phyloP scores from a whole-genome alignment of 768 basidiomycete genomes.

The Calocybe gangraenosa region DNA sequence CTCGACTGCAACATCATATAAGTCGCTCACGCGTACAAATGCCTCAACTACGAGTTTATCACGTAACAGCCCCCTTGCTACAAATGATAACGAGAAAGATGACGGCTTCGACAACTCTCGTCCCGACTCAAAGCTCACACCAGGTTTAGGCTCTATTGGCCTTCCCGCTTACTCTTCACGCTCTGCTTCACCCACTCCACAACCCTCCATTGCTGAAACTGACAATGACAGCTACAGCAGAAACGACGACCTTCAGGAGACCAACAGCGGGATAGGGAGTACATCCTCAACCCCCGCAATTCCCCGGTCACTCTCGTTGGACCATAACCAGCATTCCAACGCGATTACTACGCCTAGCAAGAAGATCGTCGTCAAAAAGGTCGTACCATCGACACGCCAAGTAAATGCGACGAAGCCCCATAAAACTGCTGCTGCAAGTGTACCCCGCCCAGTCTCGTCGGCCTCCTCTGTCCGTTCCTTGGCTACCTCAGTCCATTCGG shows the following conservation, averaged over 20 bases:
- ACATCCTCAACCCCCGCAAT: background rate
- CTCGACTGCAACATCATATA: slow-evolving; percentile 34
- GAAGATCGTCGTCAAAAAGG: slow-evolving; percentile 14
- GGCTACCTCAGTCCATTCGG: slow-evolving; percentile 19
- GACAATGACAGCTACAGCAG: slow-evolving; percentile 11
- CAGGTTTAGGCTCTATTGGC: slow-evolving; percentile 25
- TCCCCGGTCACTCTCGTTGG: slow-evolving; percentile 10
- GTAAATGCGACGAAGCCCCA: background rate
- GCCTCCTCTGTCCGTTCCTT: slow-evolving; percentile 29
- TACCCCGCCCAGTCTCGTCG: slow-evolving; percentile 24
- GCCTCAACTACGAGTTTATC: slow-evolving; percentile 22
- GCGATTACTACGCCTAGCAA: background rate
- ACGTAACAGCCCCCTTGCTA: slow-evolving; percentile 2
- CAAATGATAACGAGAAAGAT: slow-evolving; percentile 16
- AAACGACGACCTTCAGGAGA: slow-evolving; percentile 9
- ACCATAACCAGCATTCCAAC: slow-evolving; percentile 10
- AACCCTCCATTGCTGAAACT: slow-evolving; percentile 22
- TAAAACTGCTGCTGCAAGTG: slow-evolving; percentile 1
- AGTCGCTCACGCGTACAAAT: slow-evolving; percentile 37
- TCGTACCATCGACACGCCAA: slow-evolving; percentile 3
- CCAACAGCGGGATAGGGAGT: slow-evolving; percentile 2
- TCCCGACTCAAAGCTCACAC: slow-evolving; percentile 75
- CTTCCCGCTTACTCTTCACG: slow-evolving; percentile 13
- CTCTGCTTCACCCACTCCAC: slow-evolving; percentile 14
- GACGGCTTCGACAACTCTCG: slow-evolving; percentile 32